Conservation (phyloP, 371 early-diverging fungal species). For the Lichtheimia ornata region DNA sequence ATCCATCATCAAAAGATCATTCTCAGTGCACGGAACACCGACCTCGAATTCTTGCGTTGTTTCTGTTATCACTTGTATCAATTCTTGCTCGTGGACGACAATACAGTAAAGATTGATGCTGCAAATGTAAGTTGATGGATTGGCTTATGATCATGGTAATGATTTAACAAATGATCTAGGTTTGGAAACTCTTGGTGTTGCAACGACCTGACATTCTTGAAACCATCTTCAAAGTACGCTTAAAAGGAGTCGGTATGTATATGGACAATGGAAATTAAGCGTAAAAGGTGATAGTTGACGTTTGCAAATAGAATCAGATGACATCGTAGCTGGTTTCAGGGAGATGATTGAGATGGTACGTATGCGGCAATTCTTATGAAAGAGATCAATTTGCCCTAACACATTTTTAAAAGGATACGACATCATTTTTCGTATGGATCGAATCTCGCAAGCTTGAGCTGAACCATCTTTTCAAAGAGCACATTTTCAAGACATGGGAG, state of each 20-base stretch:
- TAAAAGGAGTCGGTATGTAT: conserved; percentile 44
- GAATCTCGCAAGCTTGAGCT: conserved; percentile 54
- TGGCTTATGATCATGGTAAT: background rate
- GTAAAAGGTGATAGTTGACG: background rate
- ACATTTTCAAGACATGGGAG: conserved; percentile 67
- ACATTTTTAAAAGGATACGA: conserved; percentile 33
- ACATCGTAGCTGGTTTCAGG: conserved; percentile 65
- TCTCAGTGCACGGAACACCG: conserved; percentile 56
- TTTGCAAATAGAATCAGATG: conserved; percentile 49
- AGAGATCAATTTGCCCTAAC: background rate
- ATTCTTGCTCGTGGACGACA: conserved; percentile 48
- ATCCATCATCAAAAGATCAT: conserved; percentile 73
- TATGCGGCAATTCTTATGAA: background rate
- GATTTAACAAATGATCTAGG: conserved; percentile 19
- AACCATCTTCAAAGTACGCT: conserved; percentile 41
- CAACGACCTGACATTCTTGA: conserved; percentile 56
- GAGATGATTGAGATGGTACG: conserved; percentile 51
- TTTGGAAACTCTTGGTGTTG: conserved; percentile 64
- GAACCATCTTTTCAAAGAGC: conserved; percentile 50
- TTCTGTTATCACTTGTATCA: conserved; percentile 68
- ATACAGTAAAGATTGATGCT: conserved; percentile 47
- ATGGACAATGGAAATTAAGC: background rate
- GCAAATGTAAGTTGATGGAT: conserved; percentile 35
- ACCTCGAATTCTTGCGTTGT: conserved; percentile 66
- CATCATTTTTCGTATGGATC: conserved; percentile 60